phyloP scores from a whole-genome alignment of 140 eudicot species.

The Senecio squalidus region DNA sequence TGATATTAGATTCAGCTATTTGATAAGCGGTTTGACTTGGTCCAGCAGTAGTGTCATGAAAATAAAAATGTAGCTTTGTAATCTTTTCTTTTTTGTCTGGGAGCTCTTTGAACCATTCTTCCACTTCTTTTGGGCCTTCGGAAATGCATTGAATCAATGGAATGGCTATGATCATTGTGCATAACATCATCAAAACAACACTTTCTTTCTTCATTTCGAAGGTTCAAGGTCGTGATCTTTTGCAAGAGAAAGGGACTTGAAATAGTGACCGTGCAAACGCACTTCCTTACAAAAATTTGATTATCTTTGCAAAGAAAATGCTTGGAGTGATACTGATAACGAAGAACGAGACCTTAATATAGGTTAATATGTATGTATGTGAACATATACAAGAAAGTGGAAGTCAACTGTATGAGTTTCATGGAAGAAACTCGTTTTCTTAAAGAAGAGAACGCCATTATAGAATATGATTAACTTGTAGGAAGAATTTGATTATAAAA shows the following conservation, averaged over 20 bases:
- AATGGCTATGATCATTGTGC: conserved; percentile 14
- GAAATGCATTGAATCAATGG: conserved; percentile 24
- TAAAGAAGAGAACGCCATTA: conserved; percentile 6
- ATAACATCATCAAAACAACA: conserved; percentile 20
- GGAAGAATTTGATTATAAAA: background rate
- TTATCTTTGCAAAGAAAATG: background rate
- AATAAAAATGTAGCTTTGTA: conserved; percentile 46
- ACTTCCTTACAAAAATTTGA: too few relatives aligned
- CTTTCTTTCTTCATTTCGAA: conserved; percentile 21
- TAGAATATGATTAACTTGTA: conserved; percentile 9
- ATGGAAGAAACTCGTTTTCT: conserved; percentile 6
- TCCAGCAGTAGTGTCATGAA: conserved; percentile 41
- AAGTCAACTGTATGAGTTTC: conserved; percentile 5
- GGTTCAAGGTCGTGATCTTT: background rate
- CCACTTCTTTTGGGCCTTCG: conserved; percentile 35
- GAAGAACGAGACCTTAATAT: conserved; percentile 3
- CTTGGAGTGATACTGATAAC: background rate
- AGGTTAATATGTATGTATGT: background rate
- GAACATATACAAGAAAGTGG: background rate
- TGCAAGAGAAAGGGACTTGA: background rate
- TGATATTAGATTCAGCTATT: conserved; percentile 33
- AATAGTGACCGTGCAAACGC: background rate
- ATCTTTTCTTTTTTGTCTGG: conserved; percentile 27
- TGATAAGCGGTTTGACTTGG: conserved; percentile 29
- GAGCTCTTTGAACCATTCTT: conserved; percentile 43